Evolutionary conservation across 176 grass and related monocot species (phyloP).

Genomic region (Chloris gayana): DNA sequence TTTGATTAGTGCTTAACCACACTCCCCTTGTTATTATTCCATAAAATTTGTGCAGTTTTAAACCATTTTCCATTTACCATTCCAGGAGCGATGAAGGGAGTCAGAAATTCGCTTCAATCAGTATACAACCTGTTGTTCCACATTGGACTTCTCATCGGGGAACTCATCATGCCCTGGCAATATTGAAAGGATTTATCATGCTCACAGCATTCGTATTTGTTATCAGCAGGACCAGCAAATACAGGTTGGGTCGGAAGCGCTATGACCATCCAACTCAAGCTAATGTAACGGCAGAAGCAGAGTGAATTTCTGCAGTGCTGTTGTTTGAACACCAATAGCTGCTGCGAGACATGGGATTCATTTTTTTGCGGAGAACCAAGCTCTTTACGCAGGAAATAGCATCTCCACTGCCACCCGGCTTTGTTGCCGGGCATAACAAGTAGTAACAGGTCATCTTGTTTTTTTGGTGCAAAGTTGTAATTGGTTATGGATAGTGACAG

Average conservation of each 20-base stretch:
- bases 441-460: neutral
- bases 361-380: neutral
- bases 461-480: neutral
- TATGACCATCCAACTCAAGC: neutral
- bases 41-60: neutral
- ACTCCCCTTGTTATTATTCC: neutral
- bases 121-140: conserved; percentile 36
- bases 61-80: conserved; percentile 16
- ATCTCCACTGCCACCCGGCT: neutral
- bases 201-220: conserved; percentile 25
- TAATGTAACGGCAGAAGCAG: conserved; percentile 8
- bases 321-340: neutral
- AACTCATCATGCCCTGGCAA: neutral
- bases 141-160: conserved; percentile 22
- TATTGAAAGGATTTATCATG: conserved; percentile 42
- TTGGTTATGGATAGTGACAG: neutral
- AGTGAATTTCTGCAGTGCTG: neutral
- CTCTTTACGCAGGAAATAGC: neutral
- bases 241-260: neutral
- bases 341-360: neutral
- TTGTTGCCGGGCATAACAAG: conserved; percentile 1
- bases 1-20: neutral
- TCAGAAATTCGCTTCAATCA: conserved; percentile 50
- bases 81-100: conserved; percentile 28
- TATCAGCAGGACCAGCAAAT: neutral